Evolutionary conservation across 2,329 filamentous ascomycete species (phyloP).

Genomic region (Aspergillus intermedius): DNA sequence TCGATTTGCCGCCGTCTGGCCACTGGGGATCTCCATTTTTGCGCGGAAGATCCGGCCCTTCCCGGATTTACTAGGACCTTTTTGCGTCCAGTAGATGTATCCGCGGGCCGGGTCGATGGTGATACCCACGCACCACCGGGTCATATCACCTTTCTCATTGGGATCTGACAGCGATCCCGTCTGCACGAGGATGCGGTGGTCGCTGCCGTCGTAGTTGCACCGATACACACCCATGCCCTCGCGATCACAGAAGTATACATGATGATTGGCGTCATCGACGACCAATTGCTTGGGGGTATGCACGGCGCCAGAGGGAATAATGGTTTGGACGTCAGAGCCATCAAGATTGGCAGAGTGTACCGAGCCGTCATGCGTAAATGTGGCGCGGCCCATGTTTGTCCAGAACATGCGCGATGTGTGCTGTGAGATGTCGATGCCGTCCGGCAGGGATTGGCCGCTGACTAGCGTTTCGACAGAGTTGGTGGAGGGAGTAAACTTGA

Average conservation of each 20-base stretch:
- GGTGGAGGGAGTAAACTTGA: slow-evolving; percentile 8
- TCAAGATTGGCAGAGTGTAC: slow-evolving; percentile 44
- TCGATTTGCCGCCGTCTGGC: slow-evolving; percentile 27
- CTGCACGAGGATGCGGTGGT: slow-evolving; percentile 34
- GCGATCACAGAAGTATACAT: slow-evolving; percentile 40
- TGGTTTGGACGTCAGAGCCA: slow-evolving; percentile 38
- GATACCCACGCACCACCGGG: slow-evolving; percentile 52
- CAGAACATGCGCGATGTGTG: slow-evolving; percentile 39
- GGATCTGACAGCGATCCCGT: slow-evolving; percentile 18
- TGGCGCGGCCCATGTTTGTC: slow-evolving; percentile 44
- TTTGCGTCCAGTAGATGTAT: slow-evolving; percentile 57
- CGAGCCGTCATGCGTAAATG: slow-evolving; percentile 34
- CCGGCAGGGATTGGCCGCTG: slow-evolving; percentile 30
- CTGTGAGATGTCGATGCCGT: slow-evolving; percentile 40
- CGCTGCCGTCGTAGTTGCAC: slow-evolving; percentile 28
- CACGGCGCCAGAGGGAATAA: slow-evolving; percentile 40
- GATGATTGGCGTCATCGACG: slow-evolving; percentile 20
- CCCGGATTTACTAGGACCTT: slow-evolving; percentile 48
- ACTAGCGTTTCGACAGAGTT: slow-evolving; percentile 11
- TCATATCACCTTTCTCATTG: slow-evolving; percentile 23
- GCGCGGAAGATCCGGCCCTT: slow-evolving; percentile 52
- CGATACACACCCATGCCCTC: slow-evolving; percentile 36
- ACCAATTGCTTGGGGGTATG: slow-evolving; percentile 46
- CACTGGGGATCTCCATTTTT: slow-evolving; percentile 33
- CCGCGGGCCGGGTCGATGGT: slow-evolving; percentile 38